Base-by-base conservation (phyloP, 495 filamentous ascomycete species). In the Chaetomium tenue region DNA sequence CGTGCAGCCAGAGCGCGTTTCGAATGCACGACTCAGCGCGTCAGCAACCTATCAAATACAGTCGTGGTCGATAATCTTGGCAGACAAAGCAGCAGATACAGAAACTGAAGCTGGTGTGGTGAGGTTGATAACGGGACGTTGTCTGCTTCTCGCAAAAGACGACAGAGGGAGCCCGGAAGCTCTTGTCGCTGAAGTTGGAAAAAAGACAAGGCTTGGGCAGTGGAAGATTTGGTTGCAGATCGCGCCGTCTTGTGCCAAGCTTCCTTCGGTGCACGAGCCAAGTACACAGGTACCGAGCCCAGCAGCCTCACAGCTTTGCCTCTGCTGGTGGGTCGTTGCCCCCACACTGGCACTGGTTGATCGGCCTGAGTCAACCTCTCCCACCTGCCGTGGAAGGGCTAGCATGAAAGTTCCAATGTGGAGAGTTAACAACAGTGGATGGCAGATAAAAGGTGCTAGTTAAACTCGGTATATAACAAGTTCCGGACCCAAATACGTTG, bases 21-120 rank as follows among this genome's bases (percentile, higher is more conserved):
- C 15, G 12, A 58, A 57, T 47, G 44, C 42, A 20, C 23, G 28
- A 47, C 33, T 46, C 61, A 52, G 52, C 30, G 51, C 58, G 52
- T 64, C 59, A 68, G 28, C 46, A 47, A 26, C 28, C 61, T 58
- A 64, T 61, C 57, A 46, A 44, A 40, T 47, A 39, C 65, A 37
- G 22, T 39, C 7, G 39, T 44, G 40, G 62, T 13, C 22, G 48
- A 33, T 22, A 33, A 46, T 23, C 7, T 15, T 11, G 44, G 25
- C 33, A 58, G 30, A 8, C 40, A 58, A 40, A 12, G 44, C 47
- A 58, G 61, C 33, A 44, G 5, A 44, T 33, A 40, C 37, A 39
- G 13, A 46, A 23, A 5, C 33, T n/a, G 33, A 30, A 52, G 54
- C 30, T 23, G 30, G 44, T 8, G 47, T 25, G 44, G 30, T 18